Base-by-base conservation (phyloP, 768 basidiomycete species). In the Amanita brunnescens region DNA sequence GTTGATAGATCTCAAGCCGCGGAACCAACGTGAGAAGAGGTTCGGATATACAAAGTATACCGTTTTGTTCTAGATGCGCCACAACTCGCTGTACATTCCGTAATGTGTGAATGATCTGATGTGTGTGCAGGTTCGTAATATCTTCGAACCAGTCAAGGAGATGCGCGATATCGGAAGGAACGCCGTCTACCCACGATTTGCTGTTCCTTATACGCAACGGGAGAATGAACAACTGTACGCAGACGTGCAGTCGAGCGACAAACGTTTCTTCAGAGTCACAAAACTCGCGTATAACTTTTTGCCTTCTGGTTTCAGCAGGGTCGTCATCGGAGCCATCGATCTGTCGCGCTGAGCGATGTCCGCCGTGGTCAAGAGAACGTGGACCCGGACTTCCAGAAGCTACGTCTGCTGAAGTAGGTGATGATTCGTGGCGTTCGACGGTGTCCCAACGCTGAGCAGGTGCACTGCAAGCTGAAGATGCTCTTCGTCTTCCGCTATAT, bases 121-220 rank as follows among this genome's bases (percentile, higher is more conserved):
- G 68, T 30, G 41, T 44, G 57, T 96, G 93, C 1, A 93, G 70
- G 49, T 83, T 81, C 8, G 85, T 72, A 54, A 97, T 88, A 58
- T 91, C 89, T 57, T 94, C 91, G 45, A 94, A 68, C 84, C 88
- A 91, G 64, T 93, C 91, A 54, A 97, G 81, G 18, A 92, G 71
- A 9, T 80, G 78, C 0, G 82, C 75, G 10, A 91, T 73, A 32
- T 81, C 76, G 2, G 69, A 55, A 0, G 91, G 91, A 14, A 97
- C 77, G 14, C 91, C 91, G 1, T 79, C 69, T 33, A 95, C 84
- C 90, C 92, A 96, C 1, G 71, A 62, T 47, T 80, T 80, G 43
- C 76, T 81, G 57, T 84, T 76, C 54, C 83, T 79, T 2, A 79
- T 73, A 6, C 89, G 83, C 7, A 96, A 75, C 0, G 92, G 93